phyloP scores from a whole-genome alignment of 139 green algal genomes.

The Tetratostichococcus sp. region DNA sequence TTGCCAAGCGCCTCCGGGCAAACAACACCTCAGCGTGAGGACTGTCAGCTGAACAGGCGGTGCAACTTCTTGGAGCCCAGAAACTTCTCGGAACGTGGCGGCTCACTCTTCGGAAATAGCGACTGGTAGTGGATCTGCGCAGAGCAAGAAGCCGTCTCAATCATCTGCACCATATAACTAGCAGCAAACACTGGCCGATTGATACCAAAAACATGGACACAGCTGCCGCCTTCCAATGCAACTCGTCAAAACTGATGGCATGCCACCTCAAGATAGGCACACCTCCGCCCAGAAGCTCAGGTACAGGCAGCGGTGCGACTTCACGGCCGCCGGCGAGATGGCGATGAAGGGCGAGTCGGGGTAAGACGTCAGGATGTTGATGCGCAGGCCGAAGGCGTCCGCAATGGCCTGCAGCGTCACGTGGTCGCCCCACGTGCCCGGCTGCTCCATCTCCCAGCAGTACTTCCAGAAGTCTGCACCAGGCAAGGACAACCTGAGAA shows the following conservation, averaged over 20 bases:
- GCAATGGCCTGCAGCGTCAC: conserved; percentile 67
- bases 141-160: background rate
- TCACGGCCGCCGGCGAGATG: conserved; percentile 40
- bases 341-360: conserved; percentile 49
- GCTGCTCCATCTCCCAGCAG: conserved; percentile 28
- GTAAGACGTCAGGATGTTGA: conserved; percentile 65
- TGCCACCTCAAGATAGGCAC: no score
- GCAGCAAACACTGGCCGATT: background rate
- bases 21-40: no score
- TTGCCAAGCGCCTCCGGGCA: no score
- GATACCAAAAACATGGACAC: background rate
- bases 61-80: conserved; percentile 29
- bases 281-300: conserved; percentile 81
- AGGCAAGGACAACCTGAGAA: no score
- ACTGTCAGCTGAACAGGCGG: conserved; percentile 8
- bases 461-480: conserved; percentile 49
- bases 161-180: background rate
- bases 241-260: no score
- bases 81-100: conserved; percentile 23
- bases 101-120: conserved; percentile 27
- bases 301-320: conserved; percentile 35
- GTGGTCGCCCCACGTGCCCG: conserved; percentile 76
- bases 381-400: conserved; percentile 49
- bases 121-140: conserved; percentile 65
- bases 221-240: no score